Conservation (phyloP, 257 asterid genomes). For the Primulina tabacum region DNA sequence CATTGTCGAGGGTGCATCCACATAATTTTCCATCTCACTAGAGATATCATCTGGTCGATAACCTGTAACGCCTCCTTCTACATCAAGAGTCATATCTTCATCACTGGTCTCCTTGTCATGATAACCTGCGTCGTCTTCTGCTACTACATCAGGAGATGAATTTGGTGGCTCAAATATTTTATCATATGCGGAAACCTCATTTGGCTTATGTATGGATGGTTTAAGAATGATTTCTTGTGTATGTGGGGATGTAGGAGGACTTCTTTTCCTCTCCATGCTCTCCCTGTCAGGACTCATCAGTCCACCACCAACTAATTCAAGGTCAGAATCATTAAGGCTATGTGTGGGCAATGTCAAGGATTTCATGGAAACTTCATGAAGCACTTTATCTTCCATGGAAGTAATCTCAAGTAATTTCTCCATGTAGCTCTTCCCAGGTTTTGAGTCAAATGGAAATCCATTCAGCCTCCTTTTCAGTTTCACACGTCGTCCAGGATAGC, state of each 20-base stretch:
- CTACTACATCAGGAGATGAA: conserved; percentile 31
- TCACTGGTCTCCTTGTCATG: conserved; percentile 37
- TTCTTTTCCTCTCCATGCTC: conserved; percentile 35
- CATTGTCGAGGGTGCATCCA: conserved; percentile 79
- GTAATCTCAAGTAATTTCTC: conserved; percentile 54
- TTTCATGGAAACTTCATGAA: conserved; percentile 49
- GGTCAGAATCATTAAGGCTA: conserved; percentile 38
- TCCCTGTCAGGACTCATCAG: conserved; percentile 45
- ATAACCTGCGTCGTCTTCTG: conserved; percentile 35
- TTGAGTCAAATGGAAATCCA: conserved; percentile 72
- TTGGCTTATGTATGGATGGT: conserved; percentile 29
- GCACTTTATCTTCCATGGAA: conserved; percentile 63
- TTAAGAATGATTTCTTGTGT: conserved; percentile 32
- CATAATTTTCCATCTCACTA: conserved; percentile 73
- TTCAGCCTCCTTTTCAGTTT: conserved; percentile 78
- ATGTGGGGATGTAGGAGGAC: conserved; percentile 36
- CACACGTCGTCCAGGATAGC: conserved; percentile 53
- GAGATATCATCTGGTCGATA: conserved; percentile 61
- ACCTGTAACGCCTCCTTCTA: conserved; percentile 39
- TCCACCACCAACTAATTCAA: conserved; percentile 39
- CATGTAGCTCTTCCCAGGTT: conserved; percentile 84
- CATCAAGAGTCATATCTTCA: conserved; percentile 46
- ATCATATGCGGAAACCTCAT: conserved; percentile 33
- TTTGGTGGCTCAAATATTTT: conserved; percentile 32
- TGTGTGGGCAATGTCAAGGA: conserved; percentile 36